phyloP scores from a whole-genome alignment of 805 yeast species.

The Suhomyces vadensis region DNA sequence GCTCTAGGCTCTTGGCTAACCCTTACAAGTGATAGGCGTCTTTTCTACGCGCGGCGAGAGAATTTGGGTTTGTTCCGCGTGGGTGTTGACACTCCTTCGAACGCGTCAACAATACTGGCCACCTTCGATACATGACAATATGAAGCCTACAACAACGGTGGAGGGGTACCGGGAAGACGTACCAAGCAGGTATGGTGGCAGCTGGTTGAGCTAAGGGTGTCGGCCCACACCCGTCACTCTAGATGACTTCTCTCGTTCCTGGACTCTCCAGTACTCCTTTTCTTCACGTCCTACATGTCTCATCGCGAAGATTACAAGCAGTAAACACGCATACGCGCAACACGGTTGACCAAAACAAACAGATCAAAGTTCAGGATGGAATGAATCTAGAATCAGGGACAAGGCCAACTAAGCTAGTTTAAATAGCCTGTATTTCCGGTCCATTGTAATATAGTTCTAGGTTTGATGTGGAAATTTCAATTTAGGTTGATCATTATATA shows the following conservation, averaged over 20 bases:
- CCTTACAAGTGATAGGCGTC: not conserved
- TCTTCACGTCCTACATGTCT: no score
- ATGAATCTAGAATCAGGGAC: not conserved
- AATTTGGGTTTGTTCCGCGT: not conserved
- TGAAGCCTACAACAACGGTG: not conserved
- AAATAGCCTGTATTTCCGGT: not conserved
- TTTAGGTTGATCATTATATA: not conserved
- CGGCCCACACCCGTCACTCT: not conserved
- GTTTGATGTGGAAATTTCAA: not conserved
- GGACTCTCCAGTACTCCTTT: no score
- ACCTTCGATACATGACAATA: not conserved
- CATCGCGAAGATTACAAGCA: not conserved
- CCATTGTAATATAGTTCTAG: no score
- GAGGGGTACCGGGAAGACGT: not conserved
- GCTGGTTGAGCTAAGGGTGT: not conserved
- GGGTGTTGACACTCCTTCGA: not conserved
- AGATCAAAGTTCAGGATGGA: not conserved
- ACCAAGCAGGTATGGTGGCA: no score
- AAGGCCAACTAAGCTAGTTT: not conserved
- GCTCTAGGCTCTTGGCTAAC: not conserved
- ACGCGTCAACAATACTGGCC: not conserved
- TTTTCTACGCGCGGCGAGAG: no score
- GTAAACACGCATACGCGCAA: slow-evolving; percentile 1
- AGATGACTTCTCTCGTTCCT: not conserved
- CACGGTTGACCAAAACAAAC: slow-evolving; percentile 1